A percentile compares a stretch with the other conserved stretches of the same genome.
These are phyloP conservation scores for Taxillus chinensis DNA, from an alignment of 164 flowering plant genomes.

Conservation along the genomic window DNA sequence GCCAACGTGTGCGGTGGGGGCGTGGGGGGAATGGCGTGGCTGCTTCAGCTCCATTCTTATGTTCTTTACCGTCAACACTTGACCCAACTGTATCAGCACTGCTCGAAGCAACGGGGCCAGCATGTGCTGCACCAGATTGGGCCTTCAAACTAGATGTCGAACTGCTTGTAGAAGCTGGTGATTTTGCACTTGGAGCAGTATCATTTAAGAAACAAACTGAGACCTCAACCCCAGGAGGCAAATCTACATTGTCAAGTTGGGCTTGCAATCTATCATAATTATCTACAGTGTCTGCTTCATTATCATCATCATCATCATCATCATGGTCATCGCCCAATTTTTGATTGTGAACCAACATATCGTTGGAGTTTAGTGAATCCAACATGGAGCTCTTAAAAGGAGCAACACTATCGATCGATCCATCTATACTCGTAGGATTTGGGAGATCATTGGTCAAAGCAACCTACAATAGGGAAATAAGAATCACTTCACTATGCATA, in stretches of 20 bases:
- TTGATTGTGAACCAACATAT: slow-evolving; percentile 10
- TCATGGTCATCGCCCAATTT: slow-evolving; percentile 1
- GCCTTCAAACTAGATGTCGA: slow-evolving; percentile 15
- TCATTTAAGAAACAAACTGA: slow-evolving; percentile 34
- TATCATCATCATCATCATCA: slow-evolving; percentile 5
- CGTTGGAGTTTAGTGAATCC: slow-evolving; percentile 9
- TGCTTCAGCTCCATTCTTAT: slow-evolving; percentile 10
- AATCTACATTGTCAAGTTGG: slow-evolving; percentile 44
- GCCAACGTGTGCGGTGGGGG: no score
- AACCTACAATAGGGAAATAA: slow-evolving; percentile 9
- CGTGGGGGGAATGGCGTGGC: slow-evolving; percentile 10
- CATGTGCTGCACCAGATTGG: slow-evolving; percentile 16
- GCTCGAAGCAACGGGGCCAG: slow-evolving; percentile 11
- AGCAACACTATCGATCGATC: slow-evolving; percentile 10
- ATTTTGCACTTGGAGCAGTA: slow-evolving; percentile 11
- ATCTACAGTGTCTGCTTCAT: slow-evolving; percentile 15
- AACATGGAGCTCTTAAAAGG: slow-evolving; percentile 12
- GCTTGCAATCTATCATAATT: slow-evolving; percentile 34
- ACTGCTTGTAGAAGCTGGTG: slow-evolving; percentile 5
- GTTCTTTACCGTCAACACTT: slow-evolving; percentile 7
- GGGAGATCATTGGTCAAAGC: slow-evolving; percentile 9
- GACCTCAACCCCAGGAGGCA: slow-evolving; percentile 56
- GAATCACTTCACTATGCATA: no score
- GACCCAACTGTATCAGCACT: slow-evolving; percentile 12
- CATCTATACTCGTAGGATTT: slow-evolving; percentile 9